Base-by-base conservation (phyloP, 306 rosid species). In the Styphnolobium japonicum region DNA sequence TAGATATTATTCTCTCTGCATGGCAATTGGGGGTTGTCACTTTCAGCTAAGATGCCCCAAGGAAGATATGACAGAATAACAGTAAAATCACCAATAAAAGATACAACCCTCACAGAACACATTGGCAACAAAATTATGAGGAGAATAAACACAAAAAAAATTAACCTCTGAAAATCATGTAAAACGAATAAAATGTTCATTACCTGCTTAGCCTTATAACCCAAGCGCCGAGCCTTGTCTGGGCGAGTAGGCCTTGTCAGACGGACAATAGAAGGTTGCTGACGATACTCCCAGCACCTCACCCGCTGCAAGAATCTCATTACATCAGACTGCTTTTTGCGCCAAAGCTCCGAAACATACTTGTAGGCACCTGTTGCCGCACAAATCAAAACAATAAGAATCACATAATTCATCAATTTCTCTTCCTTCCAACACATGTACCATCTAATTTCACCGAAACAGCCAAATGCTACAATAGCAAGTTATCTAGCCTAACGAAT, bases 261-360 rank as follows among this genome's bases (percentile, higher is more conserved):
- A 0, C 98, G 92, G 2, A 93, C 98, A 66, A 93, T 93, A 1
- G 98, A 91, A 29, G 98, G 97, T 5, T 88, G 92, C 69, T 89
- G 98, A 10, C 98, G 94, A 37, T 93, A 93, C 77, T 93, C 98
- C 98, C 94, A 93, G 73, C 98, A 93, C 86, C 98, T 86, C 55
- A 93, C 98, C 86, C 98, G 84, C 88, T 93, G 98, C 77, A 93
- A 57, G 79, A 91, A 93, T 73, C 94, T 63, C 94, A 93, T 89
- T 11, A 91, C 93, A 88, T 93, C 98, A 0, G 93, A 89, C 29
- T 93, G 97, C 76, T 93, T 93, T 90, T 91, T 93, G 80, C 98
- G 86, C 98, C 98, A 93, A 10, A 93, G 86, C 92, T 93, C 98
- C 0, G 97, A 91, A 1, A 87, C 92, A 27, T 93, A 93, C 86